Conservation (phyloP, 2,329 filamentous ascomycete genomes). For the Ceratocystis albifundus region DNA sequence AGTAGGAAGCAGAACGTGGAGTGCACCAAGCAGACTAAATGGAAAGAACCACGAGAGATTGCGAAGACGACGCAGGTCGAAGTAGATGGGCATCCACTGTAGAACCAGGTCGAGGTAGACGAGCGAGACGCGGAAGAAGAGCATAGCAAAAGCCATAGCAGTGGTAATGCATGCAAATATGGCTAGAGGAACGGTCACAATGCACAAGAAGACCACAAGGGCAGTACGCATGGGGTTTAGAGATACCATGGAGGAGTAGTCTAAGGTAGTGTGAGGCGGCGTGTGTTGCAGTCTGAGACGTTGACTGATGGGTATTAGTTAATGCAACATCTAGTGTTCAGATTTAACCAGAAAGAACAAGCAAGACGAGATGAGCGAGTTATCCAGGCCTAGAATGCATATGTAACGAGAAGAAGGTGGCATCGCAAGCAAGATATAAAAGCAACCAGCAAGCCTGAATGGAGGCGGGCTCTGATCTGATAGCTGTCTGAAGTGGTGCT, state of each 20-base stretch:
- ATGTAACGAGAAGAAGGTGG: background rate
- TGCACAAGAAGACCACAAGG: slow-evolving; percentile 49
- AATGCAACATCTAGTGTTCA: background rate
- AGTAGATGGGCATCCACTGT: slow-evolving; percentile 45
- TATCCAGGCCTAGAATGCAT: background rate
- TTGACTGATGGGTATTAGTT: background rate
- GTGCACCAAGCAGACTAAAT: slow-evolving; percentile 15
- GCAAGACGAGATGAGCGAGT: background rate
- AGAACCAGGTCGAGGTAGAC: slow-evolving; percentile 53
- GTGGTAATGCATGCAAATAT: slow-evolving; percentile 54
- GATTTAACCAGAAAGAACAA: background rate
- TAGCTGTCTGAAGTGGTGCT: background rate
- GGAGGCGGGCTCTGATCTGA: background rate
- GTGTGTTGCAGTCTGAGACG: background rate
- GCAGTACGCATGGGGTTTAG: slow-evolving; percentile 47
- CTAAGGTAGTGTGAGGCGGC: background rate
- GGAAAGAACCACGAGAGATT: slow-evolving; percentile 30
- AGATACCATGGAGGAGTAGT: slow-evolving; percentile 24
- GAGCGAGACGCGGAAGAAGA: slow-evolving; percentile 48
- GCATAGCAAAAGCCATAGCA: slow-evolving; percentile 47
- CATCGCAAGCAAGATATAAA: background rate
- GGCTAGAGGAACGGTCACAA: slow-evolving; percentile 52
- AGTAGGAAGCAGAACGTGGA: slow-evolving; percentile 12
- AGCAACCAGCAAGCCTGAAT: too few relatives aligned
- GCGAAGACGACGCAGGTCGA: slow-evolving; percentile 30